Conservation (phyloP, 305 asterid species). For the Solanum hybrid region DNA sequence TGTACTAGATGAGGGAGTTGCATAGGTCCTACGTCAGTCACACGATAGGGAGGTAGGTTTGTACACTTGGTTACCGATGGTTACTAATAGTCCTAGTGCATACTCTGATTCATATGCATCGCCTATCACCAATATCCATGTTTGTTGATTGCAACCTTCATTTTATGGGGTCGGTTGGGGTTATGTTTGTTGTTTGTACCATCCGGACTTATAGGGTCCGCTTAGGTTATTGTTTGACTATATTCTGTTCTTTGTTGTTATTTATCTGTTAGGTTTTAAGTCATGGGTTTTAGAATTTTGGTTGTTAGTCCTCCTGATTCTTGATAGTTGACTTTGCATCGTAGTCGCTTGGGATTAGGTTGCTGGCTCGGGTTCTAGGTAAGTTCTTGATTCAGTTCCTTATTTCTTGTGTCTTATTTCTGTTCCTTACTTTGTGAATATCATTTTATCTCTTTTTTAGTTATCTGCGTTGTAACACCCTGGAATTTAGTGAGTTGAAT, state of each 20-base stretch:
- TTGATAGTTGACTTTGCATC: not conserved
- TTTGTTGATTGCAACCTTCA: not conserved
- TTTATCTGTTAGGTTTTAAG: too few species aligned
- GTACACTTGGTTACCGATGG: not conserved
- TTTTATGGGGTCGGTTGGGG: not conserved
- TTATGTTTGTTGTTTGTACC: not conserved
- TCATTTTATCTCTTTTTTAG: not conserved
- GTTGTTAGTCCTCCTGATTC: not conserved
- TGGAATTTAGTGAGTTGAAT: too few species aligned
- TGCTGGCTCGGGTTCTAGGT: not conserved
- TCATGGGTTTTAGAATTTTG: not conserved
- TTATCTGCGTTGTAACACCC: too few species aligned
- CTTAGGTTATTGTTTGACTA: not conserved
- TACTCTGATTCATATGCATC: not conserved
- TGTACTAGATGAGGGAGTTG: not conserved
- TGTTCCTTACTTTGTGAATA: too few species aligned
- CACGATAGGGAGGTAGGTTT: not conserved
- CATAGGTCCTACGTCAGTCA: not conserved
- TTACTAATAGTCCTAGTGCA: not conserved
- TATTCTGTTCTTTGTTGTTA: not conserved
- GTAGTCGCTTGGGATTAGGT: not conserved
- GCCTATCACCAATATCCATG: not conserved
- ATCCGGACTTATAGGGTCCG: too few species aligned
- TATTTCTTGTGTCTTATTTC: too few species aligned
- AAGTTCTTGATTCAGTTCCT: not conserved